Base-by-base conservation (phyloP, 208 protist species). In the Acanthamoeba sp. region DNA sequence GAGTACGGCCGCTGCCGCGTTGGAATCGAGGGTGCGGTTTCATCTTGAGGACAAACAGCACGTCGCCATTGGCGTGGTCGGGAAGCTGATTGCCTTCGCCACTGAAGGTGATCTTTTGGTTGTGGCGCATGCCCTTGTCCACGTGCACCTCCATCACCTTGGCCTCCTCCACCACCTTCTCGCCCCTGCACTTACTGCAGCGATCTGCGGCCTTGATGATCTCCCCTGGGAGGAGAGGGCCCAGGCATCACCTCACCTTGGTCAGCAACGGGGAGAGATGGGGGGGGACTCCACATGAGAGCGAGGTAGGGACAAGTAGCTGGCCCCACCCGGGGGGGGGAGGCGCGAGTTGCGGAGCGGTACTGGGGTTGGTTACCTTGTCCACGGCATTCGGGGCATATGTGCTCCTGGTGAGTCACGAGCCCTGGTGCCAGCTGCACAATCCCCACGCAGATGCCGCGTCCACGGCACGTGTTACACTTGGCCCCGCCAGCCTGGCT, bases 41-140 rank as follows among this genome's bases (percentile, higher is more conserved):
- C 97, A 99, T 96, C 48, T 99, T 97, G 5, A 99, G 93, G 24
- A 99, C 98, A 93, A 99, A 99, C 73, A 99, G 98, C 85, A 99
- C 98, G 95, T 99, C 99, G 71, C 99, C 99, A 29, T 99, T 97
- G 66, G 96, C 95, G 48, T 99, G 96, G 62, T 97, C 98, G 34
- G 98, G 98, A 78, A 97, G 97, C 95, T 99, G 98, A 76, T 99
- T 98, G 87, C 98, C 99, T 93, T 99, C 99, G 57, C 99, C 99
- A 62, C 80, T 62, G 96, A 99, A 99, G 7, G 96, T 97, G 92
- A 99, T 98, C 94, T 99, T 98, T 95, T 99, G 98, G 55, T 98
- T 98, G 62, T 98, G 94, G 92, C 98, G 96, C 98, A 99, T 99
- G 4, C 99, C 99, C 87, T 98, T 98, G 66, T 99, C 99, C 78